Base-by-base conservation (phyloP, 2,329 filamentous ascomycete species). In the Gnomoniopsis sp. region DNA sequence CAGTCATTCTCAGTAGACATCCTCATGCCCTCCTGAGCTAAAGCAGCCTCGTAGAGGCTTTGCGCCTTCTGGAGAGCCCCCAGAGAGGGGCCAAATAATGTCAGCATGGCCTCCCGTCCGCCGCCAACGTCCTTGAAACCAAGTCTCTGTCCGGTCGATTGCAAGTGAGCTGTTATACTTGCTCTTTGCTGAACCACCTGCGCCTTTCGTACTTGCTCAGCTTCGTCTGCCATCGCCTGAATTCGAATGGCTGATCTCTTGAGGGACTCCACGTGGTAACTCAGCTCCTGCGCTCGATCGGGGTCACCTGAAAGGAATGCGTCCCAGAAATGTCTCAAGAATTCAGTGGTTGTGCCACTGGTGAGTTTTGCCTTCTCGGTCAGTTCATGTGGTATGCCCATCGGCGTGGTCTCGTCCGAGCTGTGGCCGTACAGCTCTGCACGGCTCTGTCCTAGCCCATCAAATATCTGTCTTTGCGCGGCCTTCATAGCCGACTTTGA, bases 241-340 rank as follows among this genome's bases (percentile, higher is more conserved):
- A 98, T 93, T 26, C 95, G 86, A 60, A 88, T 84, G 57, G 87
- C 79, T 0, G 91, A 93, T 60, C 88, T 85, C 60, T 85, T 84
- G 15, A 99, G 80, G 11, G 92, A 93, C 70, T 96, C 90, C 8
- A 89, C 87, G 49, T 97, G 81, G 62, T 90, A 91, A 7, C 87
- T 86, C 15, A 97, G 81, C 73, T 99, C 93, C 46, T 81, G 81
- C 0, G 91, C 90, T 36, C 91, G 87, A 60, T 91, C 88, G 1
- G 90, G 77, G 69, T 97, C 91, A 15, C 93, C 93, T 0, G 93
- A 97, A 26, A 96, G 81, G 69, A 96, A 99, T 0, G 93, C 87
- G 36, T 85, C 83, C 93, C 93, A 99, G 77, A 99, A 99, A 72
- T 98, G 96, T 67, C 93, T 90, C n/a, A 99, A 78, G 68, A 98